phyloP scores from a whole-genome alignment of 2,329 filamentous ascomycete genomes.

The Aspergillus pseudoviridinutans region DNA sequence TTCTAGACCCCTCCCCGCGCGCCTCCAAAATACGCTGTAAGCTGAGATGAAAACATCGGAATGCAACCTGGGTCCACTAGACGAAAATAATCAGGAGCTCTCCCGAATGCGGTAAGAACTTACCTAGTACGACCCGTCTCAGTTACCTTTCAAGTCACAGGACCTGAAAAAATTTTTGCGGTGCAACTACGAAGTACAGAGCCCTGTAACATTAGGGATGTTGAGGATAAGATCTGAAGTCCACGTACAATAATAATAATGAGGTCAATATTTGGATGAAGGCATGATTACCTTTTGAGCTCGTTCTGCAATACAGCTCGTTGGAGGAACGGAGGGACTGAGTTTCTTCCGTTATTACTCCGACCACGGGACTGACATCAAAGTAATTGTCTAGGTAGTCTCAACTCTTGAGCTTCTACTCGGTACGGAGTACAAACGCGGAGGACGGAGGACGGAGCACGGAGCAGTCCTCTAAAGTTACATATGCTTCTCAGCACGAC shows the following conservation, averaged over 20 bases:
- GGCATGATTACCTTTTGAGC: not conserved
- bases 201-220: not conserved
- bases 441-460: not conserved
- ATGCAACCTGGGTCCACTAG: conserved; percentile 4
- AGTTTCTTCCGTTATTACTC: conserved; percentile 6
- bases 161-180: not conserved
- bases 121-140: not conserved
- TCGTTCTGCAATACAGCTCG: not conserved
- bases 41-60: not conserved
- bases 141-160: not conserved
- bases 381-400: not conserved
- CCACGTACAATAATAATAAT: not conserved
- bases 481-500: not conserved
- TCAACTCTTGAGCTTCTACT: not conserved
- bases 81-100: conserved; percentile 14
- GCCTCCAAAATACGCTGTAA: not conserved
- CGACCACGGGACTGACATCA: not conserved
- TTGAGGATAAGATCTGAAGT: not conserved
- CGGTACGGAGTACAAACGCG: too few species aligned
- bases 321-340: not conserved
- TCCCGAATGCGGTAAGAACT: not conserved
- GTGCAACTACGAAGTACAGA: not conserved
- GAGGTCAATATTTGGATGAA: not conserved
- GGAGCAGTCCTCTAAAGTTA: not conserved
- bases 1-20: conserved; percentile 1